Evolutionary conservation across 768 basidiomycete genomes (phyloP), one percentile per base, ranked within the genome.

Genomic region (Hygrocybe coccinea): DNA sequence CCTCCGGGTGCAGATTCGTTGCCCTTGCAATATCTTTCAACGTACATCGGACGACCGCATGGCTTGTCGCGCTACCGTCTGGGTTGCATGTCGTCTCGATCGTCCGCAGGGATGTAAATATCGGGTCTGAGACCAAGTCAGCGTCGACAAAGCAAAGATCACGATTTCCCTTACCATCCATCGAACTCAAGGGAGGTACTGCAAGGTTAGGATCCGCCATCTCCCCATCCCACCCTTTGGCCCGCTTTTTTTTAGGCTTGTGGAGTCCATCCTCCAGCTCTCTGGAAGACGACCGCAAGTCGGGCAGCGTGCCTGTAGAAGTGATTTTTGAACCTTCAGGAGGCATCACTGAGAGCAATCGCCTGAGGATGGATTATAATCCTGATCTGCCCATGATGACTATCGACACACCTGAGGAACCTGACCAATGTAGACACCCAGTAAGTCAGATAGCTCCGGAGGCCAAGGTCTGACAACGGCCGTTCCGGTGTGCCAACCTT

Each of bases 401-500:
- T 50, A 49, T 33, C 50, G n/a, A 65, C 74, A 14, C 58, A 87
- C 86, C 86, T 77, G 68, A 94, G 82, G 76, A 91, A 93, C 38
- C 91, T 83, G n/a, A 94, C 70, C 56, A 95, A 76, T 0, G 85
- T 86, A 6, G 88, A 80, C 2, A 89, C 83, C 92, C 92, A 95
- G 66, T 86, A 93, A 7, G 89, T 81, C 33, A 91, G 82, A 71
- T 98, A 99, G 56, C 91, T 89, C 52, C 89, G 82, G 10, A 95
- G 77, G 6, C 97, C 97, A 14, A 98, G 83, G 59, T 94, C 93
- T 0, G 94, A 97, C 3, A 99, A 76, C 1, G 97, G 97, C 8
- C 95, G 83, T 72, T 99, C 97, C 0, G 97, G 97, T 1, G 92
- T 93, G 15, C 94, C 94, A 5, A 89, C 77, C 63, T 86, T 90